Conservation (phyloP, 768 basidiomycete species). For the Gymnopilus junonius region DNA sequence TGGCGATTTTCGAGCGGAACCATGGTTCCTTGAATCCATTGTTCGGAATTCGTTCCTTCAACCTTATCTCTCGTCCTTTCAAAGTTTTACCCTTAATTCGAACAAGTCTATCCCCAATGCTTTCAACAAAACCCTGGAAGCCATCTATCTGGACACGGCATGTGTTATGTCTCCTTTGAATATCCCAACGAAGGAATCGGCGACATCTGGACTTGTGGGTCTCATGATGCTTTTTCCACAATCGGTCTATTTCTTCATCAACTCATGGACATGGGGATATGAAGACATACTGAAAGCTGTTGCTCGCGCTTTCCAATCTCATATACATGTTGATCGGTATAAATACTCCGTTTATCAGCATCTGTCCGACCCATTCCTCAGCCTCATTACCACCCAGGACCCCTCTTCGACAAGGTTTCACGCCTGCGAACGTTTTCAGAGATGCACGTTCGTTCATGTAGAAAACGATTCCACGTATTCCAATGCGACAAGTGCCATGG, state of each 20-base stretch:
- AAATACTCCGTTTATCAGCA: conserved; percentile 71
- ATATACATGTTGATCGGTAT: conserved; percentile 94
- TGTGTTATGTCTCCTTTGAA: conserved; percentile 54
- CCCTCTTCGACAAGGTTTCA: conserved; percentile 79
- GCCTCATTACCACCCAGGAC: conserved; percentile 63
- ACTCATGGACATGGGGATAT: conserved; percentile 96
- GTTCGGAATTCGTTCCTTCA: conserved; percentile 72
- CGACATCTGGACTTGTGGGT: conserved; percentile 65
- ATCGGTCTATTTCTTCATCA: conserved; percentile 82
- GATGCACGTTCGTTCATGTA: conserved; percentile 67
- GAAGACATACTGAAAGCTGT: conserved; percentile 88
- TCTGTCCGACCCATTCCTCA: conserved; percentile 63
- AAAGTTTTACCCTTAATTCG: conserved; percentile 11
- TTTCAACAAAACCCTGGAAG: conserved; percentile 57
- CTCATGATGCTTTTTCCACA: conserved; percentile 72
- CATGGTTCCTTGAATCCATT: conserved; percentile 73
- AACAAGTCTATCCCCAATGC: background rate
- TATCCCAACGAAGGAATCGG: conserved; percentile 72
- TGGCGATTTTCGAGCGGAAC: conserved; percentile 91
- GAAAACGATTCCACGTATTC: conserved; percentile 31
- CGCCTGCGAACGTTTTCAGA: conserved; percentile 85
- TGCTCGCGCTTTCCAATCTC: conserved; percentile 63
- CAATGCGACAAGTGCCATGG: conserved; percentile 44
- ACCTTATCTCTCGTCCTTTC: conserved; percentile 55
- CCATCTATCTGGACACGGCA: conserved; percentile 86